These are phyloP conservation scores for Trichoderma aggressivum DNA, from an alignment of 2,329 filamentous ascomycete genomes.

Conservation along the genomic window DNA sequence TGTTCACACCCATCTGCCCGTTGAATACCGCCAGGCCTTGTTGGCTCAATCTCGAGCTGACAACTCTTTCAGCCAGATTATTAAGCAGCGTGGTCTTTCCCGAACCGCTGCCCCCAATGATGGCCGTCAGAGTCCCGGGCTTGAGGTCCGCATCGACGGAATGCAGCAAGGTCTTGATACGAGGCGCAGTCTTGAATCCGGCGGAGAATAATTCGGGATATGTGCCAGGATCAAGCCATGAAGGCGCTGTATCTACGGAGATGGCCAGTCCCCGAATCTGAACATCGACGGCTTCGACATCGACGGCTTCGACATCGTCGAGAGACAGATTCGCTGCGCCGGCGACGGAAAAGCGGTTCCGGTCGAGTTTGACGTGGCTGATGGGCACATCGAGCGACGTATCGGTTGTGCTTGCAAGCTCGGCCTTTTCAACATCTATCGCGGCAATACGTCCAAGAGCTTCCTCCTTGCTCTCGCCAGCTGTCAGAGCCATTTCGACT, in stretches of 20 bases:
- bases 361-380: slow-evolving; percentile 19
- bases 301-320: slow-evolving; percentile 55
- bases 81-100: slow-evolving; percentile 73
- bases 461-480: neutral
- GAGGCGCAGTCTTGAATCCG: slow-evolving; percentile 36
- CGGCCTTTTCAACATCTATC: slow-evolving; percentile 32
- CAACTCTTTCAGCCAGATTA: slow-evolving; percentile 65
- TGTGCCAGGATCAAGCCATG: slow-evolving; percentile 47
- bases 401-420: slow-evolving; percentile 33
- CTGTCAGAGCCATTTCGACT: neutral
- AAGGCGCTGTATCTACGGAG: slow-evolving; percentile 56
- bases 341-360: slow-evolving; percentile 30
- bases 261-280: slow-evolving; percentile 53
- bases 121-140: slow-evolving; percentile 67
- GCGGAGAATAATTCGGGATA: slow-evolving; percentile 41
- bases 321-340: slow-evolving; percentile 40
- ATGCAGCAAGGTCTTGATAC: slow-evolving; percentile 55
- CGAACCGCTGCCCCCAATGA: slow-evolving; percentile 70
- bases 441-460: neutral
- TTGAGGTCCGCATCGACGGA: slow-evolving; percentile 62
- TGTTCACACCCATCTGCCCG: slow-evolving; percentile 48
- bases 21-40: slow-evolving; percentile 62
- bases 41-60: slow-evolving; percentile 49
- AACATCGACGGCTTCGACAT: slow-evolving; percentile 55
- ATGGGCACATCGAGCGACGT: slow-evolving; percentile 27